phyloP scores from a whole-genome alignment of 768 basidiomycete species.

The Mycena galopus region DNA sequence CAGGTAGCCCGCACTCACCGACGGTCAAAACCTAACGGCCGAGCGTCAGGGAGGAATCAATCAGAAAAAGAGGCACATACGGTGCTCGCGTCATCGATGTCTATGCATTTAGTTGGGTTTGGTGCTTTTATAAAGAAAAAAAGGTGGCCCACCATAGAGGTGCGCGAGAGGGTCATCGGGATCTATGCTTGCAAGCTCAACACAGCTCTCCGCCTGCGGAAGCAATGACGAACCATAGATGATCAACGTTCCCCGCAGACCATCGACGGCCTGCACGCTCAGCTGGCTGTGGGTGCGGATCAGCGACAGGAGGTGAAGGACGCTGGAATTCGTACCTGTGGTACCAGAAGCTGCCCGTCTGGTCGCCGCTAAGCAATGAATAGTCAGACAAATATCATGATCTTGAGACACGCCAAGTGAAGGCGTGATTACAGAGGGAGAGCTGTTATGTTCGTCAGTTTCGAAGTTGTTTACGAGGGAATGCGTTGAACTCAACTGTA shows the following conservation, averaged over 20 bases:
- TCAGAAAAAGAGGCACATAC: slow-evolving; percentile 32
- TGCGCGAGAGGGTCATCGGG: no score
- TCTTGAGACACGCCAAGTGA: background rate
- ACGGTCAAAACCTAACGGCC: slow-evolving; percentile 15
- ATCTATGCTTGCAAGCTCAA: slow-evolving; percentile 10
- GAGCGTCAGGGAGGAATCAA: background rate
- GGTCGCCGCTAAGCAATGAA: slow-evolving; percentile 31
- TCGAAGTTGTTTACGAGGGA: background rate
- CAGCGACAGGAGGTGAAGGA: background rate
- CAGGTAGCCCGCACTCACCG: background rate
- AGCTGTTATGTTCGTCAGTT: slow-evolving; percentile 19
- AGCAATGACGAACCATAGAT: background rate
- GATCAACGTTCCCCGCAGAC: slow-evolving; percentile 34
- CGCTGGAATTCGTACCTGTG: slow-evolving; percentile 9
- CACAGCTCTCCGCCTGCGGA: no score
- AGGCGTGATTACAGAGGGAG: slow-evolving; percentile 16
- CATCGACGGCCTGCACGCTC: slow-evolving; percentile 53
- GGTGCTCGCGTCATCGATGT: no score
- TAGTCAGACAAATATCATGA: background rate
- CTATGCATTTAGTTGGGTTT: background rate
- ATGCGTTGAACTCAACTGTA: slow-evolving; percentile 13
- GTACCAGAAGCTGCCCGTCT: slow-evolving; percentile 56
- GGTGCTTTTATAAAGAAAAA: background rate
- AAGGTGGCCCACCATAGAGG: slow-evolving; percentile 13
- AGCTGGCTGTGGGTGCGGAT: slow-evolving; percentile 42